Evolutionary conservation across 1,284 basidiomycete genomes (phyloP).

Genomic region (Marasmius sp.): DNA sequence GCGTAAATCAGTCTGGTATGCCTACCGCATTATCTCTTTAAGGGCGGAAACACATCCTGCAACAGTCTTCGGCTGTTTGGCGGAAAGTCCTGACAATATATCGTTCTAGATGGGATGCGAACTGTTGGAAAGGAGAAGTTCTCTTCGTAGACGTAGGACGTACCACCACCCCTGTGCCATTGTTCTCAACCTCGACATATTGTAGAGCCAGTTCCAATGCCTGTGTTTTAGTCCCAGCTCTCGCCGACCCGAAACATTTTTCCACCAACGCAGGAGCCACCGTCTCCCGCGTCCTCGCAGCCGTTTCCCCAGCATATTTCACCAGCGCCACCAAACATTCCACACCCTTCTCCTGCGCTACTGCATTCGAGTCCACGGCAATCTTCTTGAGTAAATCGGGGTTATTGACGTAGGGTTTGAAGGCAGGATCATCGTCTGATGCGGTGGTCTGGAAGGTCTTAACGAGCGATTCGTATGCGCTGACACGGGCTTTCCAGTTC

Average conservation of each 20-base stretch:
- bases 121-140: slow-evolving; percentile 27
- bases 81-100: slow-evolving; percentile 80
- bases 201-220: slow-evolving; percentile 86
- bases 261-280: slow-evolving; percentile 92
- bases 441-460: slow-evolving; percentile 85
- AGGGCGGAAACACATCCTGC: slow-evolving; percentile 79
- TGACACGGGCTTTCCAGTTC: slow-evolving; percentile 98
- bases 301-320: slow-evolving; percentile 88
- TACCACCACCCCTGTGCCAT: slow-evolving; percentile 86
- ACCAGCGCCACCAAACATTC: slow-evolving; percentile 85
- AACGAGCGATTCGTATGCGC: slow-evolving; percentile 88
- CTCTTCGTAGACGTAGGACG: slow-evolving; percentile 39
- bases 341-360: slow-evolving; percentile 97
- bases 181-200: slow-evolving; percentile 94
- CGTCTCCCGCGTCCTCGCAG: slow-evolving; percentile 76
- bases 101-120: slow-evolving; percentile 57
- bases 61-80: slow-evolving; percentile 96
- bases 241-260: slow-evolving; percentile 90
- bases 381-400: slow-evolving; percentile 85
- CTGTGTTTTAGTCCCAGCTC: slow-evolving; percentile 90
- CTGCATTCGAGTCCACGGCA: slow-evolving; percentile 89
- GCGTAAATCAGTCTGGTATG: slow-evolving; percentile 3
- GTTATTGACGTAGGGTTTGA: slow-evolving; percentile 84
- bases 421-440: slow-evolving; percentile 92
- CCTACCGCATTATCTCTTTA: slow-evolving; percentile 70